These are phyloP conservation scores for Lachnellula arida DNA, from an alignment of 2,329 filamentous ascomycete species.

Conservation along the genomic window DNA sequence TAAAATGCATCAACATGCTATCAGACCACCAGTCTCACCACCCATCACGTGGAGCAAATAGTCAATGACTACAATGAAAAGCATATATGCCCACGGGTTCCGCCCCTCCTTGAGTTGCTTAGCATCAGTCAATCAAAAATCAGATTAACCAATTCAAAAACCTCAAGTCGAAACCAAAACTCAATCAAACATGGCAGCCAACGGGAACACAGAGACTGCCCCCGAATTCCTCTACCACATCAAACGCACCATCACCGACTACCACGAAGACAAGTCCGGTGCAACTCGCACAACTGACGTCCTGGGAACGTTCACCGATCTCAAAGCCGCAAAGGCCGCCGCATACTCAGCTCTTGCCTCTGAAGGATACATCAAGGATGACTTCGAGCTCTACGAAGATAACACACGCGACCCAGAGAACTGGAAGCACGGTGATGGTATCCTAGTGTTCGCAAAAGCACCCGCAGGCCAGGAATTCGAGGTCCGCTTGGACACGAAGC, in stretches of 20 bases:
- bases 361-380: constrained; percentile 35
- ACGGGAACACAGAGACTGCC: constrained; percentile 4
- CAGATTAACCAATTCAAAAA: background rate
- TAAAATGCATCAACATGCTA: background rate
- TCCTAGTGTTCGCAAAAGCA: constrained; percentile 36
- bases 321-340: constrained; percentile 36
- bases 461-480: constrained; percentile 36
- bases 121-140: background rate
- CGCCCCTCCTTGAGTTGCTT: background rate
- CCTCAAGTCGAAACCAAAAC: background rate
- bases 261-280: constrained; percentile 12
- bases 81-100: background rate
- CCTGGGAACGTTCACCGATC: constrained; percentile 36
- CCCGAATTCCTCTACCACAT: constrained; percentile 20
- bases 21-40: constrained; percentile 1
- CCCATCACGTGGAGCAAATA: background rate
- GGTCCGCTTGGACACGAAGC: constrained; percentile 35
- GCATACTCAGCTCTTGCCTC: constrained; percentile 30
- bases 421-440: constrained; percentile 38
- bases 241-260: constrained; percentile 21
- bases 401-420: constrained; percentile 5
- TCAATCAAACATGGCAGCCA: background rate
- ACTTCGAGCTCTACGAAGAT: constrained; percentile 35
- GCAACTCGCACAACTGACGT: constrained; percentile 30
- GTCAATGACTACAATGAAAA: background rate